Evolutionary conservation across 495 filamentous ascomycete genomes (phyloP).

Genomic region (Physcia stellaris): DNA sequence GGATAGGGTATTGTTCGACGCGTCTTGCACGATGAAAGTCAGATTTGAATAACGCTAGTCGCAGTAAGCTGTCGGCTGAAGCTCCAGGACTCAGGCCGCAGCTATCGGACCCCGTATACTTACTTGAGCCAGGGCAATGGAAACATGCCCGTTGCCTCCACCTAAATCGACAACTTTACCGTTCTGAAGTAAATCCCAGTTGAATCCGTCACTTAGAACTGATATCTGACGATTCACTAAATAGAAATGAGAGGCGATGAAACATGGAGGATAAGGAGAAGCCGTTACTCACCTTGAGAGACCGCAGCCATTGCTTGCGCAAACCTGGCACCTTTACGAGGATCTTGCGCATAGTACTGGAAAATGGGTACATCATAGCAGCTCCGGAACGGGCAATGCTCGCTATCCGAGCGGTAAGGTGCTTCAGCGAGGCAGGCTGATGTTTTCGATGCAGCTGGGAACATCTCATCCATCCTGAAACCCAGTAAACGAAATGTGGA

Average conservation of each 20-base stretch:
- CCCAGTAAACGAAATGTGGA: too few relatives aligned
- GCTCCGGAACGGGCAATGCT: constrained; percentile 14
- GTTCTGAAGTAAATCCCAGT: constrained; percentile 12
- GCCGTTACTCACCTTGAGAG: constrained; percentile 4
- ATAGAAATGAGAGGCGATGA: background rate
- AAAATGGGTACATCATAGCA: constrained; percentile 14
- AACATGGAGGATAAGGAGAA: background rate
- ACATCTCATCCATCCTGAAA: constrained; percentile 19
- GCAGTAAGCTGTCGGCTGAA: constrained; percentile 19
- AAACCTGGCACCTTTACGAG: constrained; percentile 11
- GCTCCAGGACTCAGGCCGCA: too few relatives aligned
- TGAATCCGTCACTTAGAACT: constrained; percentile 11
- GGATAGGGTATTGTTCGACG: constrained; percentile 10
- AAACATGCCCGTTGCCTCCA: constrained; percentile 21
- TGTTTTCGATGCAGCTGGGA: constrained; percentile 16
- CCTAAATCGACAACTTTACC: constrained; percentile 24
- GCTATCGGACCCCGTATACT: too few relatives aligned
- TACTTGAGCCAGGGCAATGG: constrained; percentile 12
- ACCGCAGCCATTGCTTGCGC: constrained; percentile 17
- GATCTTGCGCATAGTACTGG: constrained; percentile 18
- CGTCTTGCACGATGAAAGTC: constrained; percentile 24
- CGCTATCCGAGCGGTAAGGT: constrained; percentile 7
- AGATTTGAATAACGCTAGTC: constrained; percentile 7
- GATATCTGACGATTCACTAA: constrained; percentile 1
- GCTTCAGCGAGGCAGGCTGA: constrained; percentile 1